Base-by-base conservation (phyloP, 768 basidiomycete genomes). In the Mycena capillaripes region DNA sequence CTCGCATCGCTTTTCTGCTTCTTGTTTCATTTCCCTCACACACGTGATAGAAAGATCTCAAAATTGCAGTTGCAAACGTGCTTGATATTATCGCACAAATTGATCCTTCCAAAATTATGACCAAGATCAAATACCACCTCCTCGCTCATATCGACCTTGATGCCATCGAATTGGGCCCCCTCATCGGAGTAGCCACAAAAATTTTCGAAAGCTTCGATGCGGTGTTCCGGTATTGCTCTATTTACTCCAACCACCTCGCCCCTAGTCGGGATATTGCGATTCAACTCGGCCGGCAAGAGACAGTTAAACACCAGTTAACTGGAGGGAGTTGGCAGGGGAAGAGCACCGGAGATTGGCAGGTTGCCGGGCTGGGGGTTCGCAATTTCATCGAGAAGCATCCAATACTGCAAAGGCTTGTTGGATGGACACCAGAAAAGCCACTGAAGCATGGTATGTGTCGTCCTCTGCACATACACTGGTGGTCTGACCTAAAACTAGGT, bases 231-330 rank as follows among this genome's bases (percentile, higher is more conserved):
- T 30, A 55, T 32, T 55, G 53, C 53, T 55, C 53, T 12, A 55
- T 55, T 29, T 55, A 36, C 12, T 36, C 34, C 34, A 36, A 36
- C n/a, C n/a, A n/a, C n/a, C n/a, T n/a, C n/a, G n/a, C n/a, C n/a
- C n/a, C n/a, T n/a, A n/a, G n/a, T n/a, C 34, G 12, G 34, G 34
- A 36, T 36, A 36, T 36, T 36, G 53, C 53, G 12, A 30, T 40
- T 38, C 34, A 59, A 42, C 29, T 59, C 2, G 53, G 53, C 29
- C 11, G 53, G 21, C 58, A 60, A n/a, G 58, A 60, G 23, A 29
- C 58, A 34, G 27, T 60, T 5, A 60, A 60, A 72, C 75, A 25
- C 69, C 81, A 4, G 64, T 77, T 27, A 81, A 69, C 70, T 79
- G 42, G 38, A 42, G 38, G 50, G 11, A 27, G 50, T 10, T 52